Base-by-base conservation (phyloP, 2,329 filamentous ascomycete genomes). In the Colletotrichum sp. region DNA sequence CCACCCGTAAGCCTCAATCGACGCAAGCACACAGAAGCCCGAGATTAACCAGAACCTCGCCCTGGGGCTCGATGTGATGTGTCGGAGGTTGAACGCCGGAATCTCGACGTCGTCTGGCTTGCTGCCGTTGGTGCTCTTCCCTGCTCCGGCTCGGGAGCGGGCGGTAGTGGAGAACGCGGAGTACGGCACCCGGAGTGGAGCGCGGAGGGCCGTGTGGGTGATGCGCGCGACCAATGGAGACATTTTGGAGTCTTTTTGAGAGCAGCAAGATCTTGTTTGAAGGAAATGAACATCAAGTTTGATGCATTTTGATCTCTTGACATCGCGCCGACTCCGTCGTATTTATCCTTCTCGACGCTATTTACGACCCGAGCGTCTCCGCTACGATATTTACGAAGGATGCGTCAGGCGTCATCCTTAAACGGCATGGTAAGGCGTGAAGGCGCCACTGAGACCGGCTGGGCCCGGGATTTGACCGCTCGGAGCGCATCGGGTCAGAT, bases 1-100 rank as follows among this genome's bases (percentile, higher is more conserved):
- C 78, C 77, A 81, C 26, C 77, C 68, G 16, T 76, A 78, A 16
- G 30, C 65, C 75, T 82, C 81, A 15, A 74, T 61, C 15, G 34
- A 32, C 0, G 64, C 78, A 34, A 80, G 13, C 4, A 78, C 71
- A 12, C 63, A 69, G 39, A 81, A 65, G 60, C 64, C 71, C 6
- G 70, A 74, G 5, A 39, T 43, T 18, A 82, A 16, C 16, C 63
- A 76, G 48, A 43, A 28, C 8, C 79, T 78, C 39, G 66, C 66
- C 63, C 78, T 71, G 16, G 78, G 79, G 69, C 77, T 82, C 28
- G 78, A 75, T 12, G 69, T 71, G 59, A 81, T 72, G 59, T 72
- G 43, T 26, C 67, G 71, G 61, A 82, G 71, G 66, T 72, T 78
- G 73, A 82, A 80, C 3, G 48, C 21, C 75, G 80, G 66, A 9